Evolutionary conservation across 1,139 yeast species (phyloP), one percentile per base, ranked within the genome.

Genomic region (Blastobotrys aristatus): DNA sequence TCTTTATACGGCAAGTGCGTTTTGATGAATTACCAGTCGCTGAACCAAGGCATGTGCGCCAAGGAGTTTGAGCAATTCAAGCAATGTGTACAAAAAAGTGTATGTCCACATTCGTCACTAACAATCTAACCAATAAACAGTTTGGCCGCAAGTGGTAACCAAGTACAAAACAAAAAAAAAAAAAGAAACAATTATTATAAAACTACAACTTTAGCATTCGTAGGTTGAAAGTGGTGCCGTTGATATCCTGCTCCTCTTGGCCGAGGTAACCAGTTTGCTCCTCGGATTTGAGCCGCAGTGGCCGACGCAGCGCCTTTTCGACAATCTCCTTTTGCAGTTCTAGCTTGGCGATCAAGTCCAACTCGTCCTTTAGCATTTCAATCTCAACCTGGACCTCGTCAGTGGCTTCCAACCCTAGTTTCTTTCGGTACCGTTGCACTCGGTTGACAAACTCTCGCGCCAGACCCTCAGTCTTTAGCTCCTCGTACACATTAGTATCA

Each of bases 371-470:
- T 52, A 74, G 64, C 56, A 90, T 67, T 54, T 79, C 71, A 69
- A 87, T 87, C 70, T 90, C 89, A 54, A 94, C 96, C 57, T 79
- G 72, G 46, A 94, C 94, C 60, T 94, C 98, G 64, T 94, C 98
- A 39, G 97, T 90, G 52, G 95, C 90, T 62, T 85, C 87, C 63
- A 94, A 76, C 36, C 96, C 96, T 54, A 88, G 90, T 77, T 90
- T 89, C 82, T 94, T 94, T 72, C 99, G 86, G 67, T 90, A 80
- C 70, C 96, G 85, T 76, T 94, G 99, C 58, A 94, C 89, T 71
- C 98, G 89, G 77, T 94, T 94, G 63, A 92, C 79, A 64, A 94
- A 77, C 69, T 94, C 98, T 73, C 99, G 87, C 6, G 96, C 96
- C 60, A 86, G 76, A 67, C 97, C 97, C 73, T 92, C 97, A 46